These are phyloP conservation scores for Thozetella sp. DNA, from an alignment of 495 filamentous ascomycete genomes.

Conservation along the genomic window DNA sequence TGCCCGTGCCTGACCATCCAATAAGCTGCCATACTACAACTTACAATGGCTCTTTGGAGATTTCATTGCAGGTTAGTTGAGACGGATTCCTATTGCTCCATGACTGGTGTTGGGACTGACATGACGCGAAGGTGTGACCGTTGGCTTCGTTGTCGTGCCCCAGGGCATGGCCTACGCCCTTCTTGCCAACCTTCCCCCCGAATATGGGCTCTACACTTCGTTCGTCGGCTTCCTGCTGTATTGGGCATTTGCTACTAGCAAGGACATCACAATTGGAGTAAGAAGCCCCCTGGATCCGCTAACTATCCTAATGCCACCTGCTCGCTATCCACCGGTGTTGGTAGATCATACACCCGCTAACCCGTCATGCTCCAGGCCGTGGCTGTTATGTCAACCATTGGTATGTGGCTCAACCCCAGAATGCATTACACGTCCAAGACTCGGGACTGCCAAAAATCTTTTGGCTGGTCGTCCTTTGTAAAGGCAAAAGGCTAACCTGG, in stretches of 20 bases:
- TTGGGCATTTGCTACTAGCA: conserved; percentile 70
- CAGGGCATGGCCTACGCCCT: conserved; percentile 69
- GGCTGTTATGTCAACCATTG: conserved; percentile 90
- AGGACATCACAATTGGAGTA: conserved; percentile 71
- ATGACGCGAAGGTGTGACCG: conserved; percentile 26
- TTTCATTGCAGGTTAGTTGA: conserved; percentile 22
- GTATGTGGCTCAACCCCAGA: no score
- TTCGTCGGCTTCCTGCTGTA: conserved; percentile 70
- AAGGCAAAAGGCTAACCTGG: no score
- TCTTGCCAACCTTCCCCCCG: conserved; percentile 54
- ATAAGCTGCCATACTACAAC: conserved; percentile 21
- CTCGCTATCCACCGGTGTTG: conserved; percentile 5
- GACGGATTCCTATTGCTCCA: neutral
- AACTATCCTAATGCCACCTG: neutral
- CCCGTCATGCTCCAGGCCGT: conserved; percentile 73
- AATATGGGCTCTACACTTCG: conserved; percentile 68
- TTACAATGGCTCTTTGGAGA: conserved; percentile 33
- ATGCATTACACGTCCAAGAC: no score
- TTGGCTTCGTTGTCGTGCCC: conserved; percentile 53
- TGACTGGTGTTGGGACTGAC: neutral
- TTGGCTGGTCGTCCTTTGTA: neutral
- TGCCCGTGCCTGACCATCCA: conserved; percentile 32
- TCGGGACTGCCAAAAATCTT: no score
- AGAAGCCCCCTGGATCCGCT: conserved; percentile 21
- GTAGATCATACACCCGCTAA: neutral